Evolutionary conservation across 2,329 filamentous ascomycete genomes (phyloP), one percentile per base, ranked within the genome.

Genomic region (Diplocarpon mali): DNA sequence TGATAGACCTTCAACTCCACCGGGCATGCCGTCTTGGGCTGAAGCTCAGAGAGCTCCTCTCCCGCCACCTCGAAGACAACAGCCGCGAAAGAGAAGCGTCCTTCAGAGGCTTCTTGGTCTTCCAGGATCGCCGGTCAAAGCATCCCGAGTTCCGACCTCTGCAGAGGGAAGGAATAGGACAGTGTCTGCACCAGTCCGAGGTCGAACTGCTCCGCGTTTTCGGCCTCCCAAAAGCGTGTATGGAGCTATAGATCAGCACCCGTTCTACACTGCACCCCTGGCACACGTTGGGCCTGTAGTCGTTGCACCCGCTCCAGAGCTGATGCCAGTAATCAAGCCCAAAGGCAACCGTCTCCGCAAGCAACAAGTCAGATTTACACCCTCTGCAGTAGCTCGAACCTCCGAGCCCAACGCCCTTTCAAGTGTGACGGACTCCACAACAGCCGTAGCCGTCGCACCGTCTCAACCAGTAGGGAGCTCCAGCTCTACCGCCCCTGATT

Each of bases 1-100:
- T 5, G 39, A 56, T 11, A 51, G 60, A n/a, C 57, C 53, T 24
- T 28, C 42, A 16, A 62, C 60, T 10, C 60, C 60, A 13, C 54
- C 55, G 11, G 60, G 60, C 9, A 55, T 61, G 52, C 60, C 60
- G 14, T 62, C 59, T 9, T 62, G 60, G 60, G 60, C 57, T 1
- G 54, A 49, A 30, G 49, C 55, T 28, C 60, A 62, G 28, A 53
- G 41, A n/a, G 13, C 44, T 13, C 8, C 35, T 3, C 35, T 38
- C 11, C 40, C 44, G 11, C 40, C 51, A 2, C 39, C 41, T 13
- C 44, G 42, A 16, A 35, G 31, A 32, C 13, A 37, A 17, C 27
- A 45, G 16, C 44, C 32, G 7, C 37, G 38, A n/a, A 35, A 4
- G 12, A 48, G 45, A 35, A 56, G 45, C 44, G 47, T 50, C 0